Percentiles rank a stretch among this genome's conserved stretches.
phyloP scores from a whole-genome alignment of 345 rosid genomes.

The Euphorbia lathyris region DNA sequence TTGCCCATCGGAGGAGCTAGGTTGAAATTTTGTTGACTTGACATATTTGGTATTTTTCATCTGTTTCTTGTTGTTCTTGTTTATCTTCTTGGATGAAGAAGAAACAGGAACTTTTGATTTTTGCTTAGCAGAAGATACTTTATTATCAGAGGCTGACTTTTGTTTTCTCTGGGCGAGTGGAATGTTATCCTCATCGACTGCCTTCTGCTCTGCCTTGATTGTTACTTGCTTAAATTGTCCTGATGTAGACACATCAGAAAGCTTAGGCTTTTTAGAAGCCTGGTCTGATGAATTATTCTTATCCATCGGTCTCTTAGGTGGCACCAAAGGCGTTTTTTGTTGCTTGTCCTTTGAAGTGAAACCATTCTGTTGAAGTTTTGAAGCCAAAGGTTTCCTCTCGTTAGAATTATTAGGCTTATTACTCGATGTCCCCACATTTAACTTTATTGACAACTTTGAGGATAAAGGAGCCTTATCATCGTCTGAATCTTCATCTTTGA shows the following conservation, averaged over 20 bases:
- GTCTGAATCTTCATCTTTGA: conserved; percentile 59
- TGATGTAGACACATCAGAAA: conserved; percentile 41
- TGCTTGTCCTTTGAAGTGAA: conserved; percentile 43
- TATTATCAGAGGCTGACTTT: conserved; percentile 41
- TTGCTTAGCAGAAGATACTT: conserved; percentile 47
- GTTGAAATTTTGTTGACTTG: conserved; percentile 60
- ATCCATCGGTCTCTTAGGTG: conserved; percentile 76
- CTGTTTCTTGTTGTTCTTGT: conserved; percentile 53
- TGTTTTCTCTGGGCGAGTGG: conserved; percentile 79
- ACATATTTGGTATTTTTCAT: conserved; percentile 56
- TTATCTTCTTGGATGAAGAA: conserved; percentile 46
- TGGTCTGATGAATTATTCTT: conserved; percentile 42
- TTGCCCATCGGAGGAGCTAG: conserved; percentile 91
- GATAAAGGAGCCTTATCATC: conserved; percentile 80
- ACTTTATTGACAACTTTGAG: conserved; percentile 39
- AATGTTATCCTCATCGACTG: conserved; percentile 64
- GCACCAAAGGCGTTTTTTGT: conserved; percentile 30
- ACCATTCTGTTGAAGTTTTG: conserved; percentile 67
- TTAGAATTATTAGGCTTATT: conserved; percentile 33
- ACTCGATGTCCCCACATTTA: conserved; percentile 42
- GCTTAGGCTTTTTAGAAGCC: conserved; percentile 66
- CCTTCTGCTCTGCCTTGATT: conserved; percentile 44
- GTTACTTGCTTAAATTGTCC: conserved; percentile 48
- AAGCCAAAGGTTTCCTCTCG: conserved; percentile 54
- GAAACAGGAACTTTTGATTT: conserved; percentile 51